Evolutionary conservation across 2,329 filamentous ascomycete species (phyloP), one percentile per base, ranked within the genome.

Genomic region (Chrysosporium keratinophilum): DNA sequence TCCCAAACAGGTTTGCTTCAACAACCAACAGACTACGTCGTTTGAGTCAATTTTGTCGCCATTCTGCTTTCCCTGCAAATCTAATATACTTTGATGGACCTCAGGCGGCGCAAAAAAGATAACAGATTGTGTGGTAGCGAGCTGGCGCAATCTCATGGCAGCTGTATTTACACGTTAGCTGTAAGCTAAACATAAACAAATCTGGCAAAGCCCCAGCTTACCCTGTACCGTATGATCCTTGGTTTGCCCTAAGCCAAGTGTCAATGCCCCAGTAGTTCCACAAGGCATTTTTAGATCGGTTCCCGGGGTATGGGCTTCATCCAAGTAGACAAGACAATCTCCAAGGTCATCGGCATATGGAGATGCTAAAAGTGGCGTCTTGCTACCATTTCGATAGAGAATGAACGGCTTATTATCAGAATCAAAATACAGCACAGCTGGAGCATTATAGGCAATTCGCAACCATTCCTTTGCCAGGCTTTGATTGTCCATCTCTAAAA

Each of bases 151-250:
- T 55, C 83, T 69, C 82, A 86, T 85, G 0, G 82, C 81, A 51
- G 82, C 82, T 79, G 56, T 31, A 45, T 35, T 3, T 28, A 28
- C 23, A 28, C 23, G 3, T 28, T 28, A 28, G 23, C 7, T 17
- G 31, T 57, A 23, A 55, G 54, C 52, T 46, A 56, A 33, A 10
- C 33, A 28, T 23, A 33, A 28, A 35, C 1, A 35, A 4, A 6
- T 19, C 10, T 2, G 28, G 6, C 2, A 3, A 6, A 47, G 33
- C 12, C 3, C 20, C 11, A 23, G 34, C 34, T 37, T 67, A 78
- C 79, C 81, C 74, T 87, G 83, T 0, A 81, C 78, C 0, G 87
- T 64, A 7, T 75, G 68, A 55, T 88, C 84, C 54, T 87, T 87
- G 0, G 78, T 82, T 1, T 86, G 57, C 5, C 73, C 70, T 0